Conservation (phyloP, 495 filamentous ascomycete species). For the Talaromyces nanjingensis region DNA sequence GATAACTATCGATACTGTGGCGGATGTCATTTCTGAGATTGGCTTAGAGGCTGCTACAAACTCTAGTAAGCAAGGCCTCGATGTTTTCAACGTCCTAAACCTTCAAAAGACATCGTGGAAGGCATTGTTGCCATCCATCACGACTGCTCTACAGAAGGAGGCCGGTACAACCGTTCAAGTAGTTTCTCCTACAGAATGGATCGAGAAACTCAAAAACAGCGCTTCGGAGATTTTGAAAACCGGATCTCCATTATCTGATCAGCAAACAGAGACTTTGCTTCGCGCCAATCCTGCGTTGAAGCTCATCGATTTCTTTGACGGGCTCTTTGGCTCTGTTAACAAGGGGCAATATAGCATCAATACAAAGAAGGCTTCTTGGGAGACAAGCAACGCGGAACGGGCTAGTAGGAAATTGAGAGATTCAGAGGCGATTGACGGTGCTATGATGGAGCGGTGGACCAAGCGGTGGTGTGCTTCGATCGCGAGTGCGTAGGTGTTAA, state of each 20-base stretch:
- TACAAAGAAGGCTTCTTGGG: not conserved
- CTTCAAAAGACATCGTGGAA: conserved; percentile 15
- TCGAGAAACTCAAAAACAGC: not conserved
- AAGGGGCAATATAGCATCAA: not conserved
- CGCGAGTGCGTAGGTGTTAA: too few relatives aligned
- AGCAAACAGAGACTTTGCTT: conserved; percentile 7
- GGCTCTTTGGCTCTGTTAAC: not conserved
- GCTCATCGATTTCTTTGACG: conserved; percentile 19
- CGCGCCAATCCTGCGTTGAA: conserved; percentile 18
- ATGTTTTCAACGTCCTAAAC: conserved; percentile 22
- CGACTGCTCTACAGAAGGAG: not conserved
- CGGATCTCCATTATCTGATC: not conserved
- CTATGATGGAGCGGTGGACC: not conserved
- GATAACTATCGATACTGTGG: conserved; percentile 16
- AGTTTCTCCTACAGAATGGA: conserved; percentile 16
- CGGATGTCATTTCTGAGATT: conserved; percentile 19
- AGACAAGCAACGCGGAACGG: not conserved
- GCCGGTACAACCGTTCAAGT: not conserved
- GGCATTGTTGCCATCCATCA: conserved; percentile 12
- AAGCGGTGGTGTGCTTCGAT: not conserved
- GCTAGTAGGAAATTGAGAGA: not conserved
- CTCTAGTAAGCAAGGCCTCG: not conserved
- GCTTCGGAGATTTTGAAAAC: not conserved
- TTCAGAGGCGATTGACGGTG: not conserved
- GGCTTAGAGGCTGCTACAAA: conserved; percentile 11